Conservation (phyloP, 306 rosid species). For the Dalbergia oliveri region DNA sequence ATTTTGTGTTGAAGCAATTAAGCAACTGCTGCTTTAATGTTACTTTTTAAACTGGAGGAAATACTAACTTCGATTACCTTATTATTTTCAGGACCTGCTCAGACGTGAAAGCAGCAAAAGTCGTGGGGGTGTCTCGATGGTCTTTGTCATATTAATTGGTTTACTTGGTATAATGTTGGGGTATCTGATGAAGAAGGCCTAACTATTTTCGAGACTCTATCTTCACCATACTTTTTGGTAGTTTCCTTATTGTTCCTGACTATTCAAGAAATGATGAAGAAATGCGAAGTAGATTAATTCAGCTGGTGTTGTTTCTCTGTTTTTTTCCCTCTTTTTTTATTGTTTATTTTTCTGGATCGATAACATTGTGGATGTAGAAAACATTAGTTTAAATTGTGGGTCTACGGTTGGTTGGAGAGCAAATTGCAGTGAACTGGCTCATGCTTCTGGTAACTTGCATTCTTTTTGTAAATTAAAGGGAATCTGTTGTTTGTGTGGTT, state of each 20-base stretch:
- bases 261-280: slow-evolving; percentile 58
- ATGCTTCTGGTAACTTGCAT: slow-evolving; percentile 58
- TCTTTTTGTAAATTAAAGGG: slow-evolving; percentile 69
- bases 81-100: slow-evolving; percentile 75
- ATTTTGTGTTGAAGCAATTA: slow-evolving; percentile 9
- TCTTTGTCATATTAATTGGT: slow-evolving; percentile 68
- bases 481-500: slow-evolving; percentile 48
- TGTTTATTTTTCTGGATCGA: slow-evolving; percentile 9
- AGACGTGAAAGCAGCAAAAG: slow-evolving; percentile 70
- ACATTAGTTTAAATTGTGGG: slow-evolving; percentile 51
- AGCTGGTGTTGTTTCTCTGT: slow-evolving; percentile 42
- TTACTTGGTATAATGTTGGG: slow-evolving; percentile 78
- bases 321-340: neutral
- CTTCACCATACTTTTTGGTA: slow-evolving; percentile 40
- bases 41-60: slow-evolving; percentile 28
- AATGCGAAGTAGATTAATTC: slow-evolving; percentile 57
- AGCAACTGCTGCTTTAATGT: slow-evolving; percentile 1
- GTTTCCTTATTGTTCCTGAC: slow-evolving; percentile 52
- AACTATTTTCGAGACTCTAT: slow-evolving; percentile 42
- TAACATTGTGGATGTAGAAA: slow-evolving; percentile 58
- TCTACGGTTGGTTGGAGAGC: slow-evolving; percentile 51
- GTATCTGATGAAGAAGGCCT: slow-evolving; percentile 72
- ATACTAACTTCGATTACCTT: slow-evolving; percentile 25
- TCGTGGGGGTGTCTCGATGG: slow-evolving; percentile 66
- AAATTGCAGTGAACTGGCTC: slow-evolving; percentile 51